Evolutionary conservation across 2,329 filamentous ascomycete genomes (phyloP), one percentile per base, ranked within the genome.

Genomic region (Phoma sp.): DNA sequence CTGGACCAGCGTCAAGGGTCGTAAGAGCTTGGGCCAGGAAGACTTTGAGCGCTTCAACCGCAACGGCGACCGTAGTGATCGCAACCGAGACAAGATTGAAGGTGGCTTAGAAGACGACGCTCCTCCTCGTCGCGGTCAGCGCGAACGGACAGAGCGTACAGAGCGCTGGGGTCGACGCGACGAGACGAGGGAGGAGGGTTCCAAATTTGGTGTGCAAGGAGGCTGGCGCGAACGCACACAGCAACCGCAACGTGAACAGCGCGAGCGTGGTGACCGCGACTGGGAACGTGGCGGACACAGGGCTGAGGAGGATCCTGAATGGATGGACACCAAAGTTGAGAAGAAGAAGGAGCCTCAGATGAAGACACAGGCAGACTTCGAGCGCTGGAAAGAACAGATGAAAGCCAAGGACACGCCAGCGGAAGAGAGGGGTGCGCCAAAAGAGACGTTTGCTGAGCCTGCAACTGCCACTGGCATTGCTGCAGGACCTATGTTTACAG

Each of bases 341-440:
- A 87, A 89, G 53, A 88, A 91, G 47, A 88, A 91, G 45, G 86
- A 88, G 65, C 79, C 84, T 29, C 85, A 89, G 65, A 84, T 83
- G 5, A 90, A 91, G 65, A 96, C 92, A 1, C 88, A 91, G 67
- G 92, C 96, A 69, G 93, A 97, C 62, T 96, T 97, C 74, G 89
- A 96, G 77, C 91, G 91, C 63, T 97, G 93, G 87, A 96, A 96
- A 82, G 91, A 96, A 65, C 84, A 83, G 60, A 96, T 96, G 92
- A 93, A 90, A 74, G 87, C 87, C 32, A 83, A 85, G 57, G 85
- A 76, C 40, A 59, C 73, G 4, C 59, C 65, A 9, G 74, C 74
- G 42, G 76, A 81, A 53, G 81, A 80, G 65, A 80, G 76, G 57
- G 75, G 78, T n/a, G 77, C 79, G 39, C 57, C 65, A 12, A 64